Conservation (phyloP, 305 asterid species). For the Fraxinus platypoda region DNA sequence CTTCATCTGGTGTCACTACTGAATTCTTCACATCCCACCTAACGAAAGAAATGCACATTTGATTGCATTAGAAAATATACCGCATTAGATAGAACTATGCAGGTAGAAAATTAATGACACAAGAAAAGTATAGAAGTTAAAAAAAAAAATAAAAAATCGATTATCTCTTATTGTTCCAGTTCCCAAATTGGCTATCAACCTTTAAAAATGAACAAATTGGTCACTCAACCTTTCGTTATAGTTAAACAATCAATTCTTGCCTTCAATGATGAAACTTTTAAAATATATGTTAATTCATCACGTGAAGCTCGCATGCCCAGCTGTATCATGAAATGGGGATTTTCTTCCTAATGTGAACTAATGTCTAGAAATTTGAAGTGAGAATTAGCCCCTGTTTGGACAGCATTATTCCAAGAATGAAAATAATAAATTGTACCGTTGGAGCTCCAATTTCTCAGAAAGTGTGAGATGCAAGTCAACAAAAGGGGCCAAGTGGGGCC, state of each 20-base stretch:
- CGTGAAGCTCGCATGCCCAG: not conserved
- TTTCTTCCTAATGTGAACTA: not conserved
- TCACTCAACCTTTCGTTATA: not conserved
- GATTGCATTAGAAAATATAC: not conserved
- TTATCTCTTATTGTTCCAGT: not conserved
- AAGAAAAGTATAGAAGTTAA: not conserved
- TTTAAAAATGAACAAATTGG: not conserved
- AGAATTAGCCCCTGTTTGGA: too few species aligned
- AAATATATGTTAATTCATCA: not conserved
- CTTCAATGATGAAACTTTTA: not conserved
- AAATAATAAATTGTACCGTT: too few species aligned
- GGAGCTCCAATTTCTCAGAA: too few species aligned
- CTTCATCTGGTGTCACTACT: conserved; percentile 67
- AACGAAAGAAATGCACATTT: not conserved
- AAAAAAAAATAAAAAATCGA: too few species aligned
- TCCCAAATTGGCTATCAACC: not conserved
- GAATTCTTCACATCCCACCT: conserved; percentile 70
- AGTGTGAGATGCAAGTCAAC: too few species aligned
- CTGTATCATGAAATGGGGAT: not conserved
- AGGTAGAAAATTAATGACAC: not conserved
- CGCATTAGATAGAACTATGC: not conserved
- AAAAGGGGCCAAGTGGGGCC: too few species aligned
- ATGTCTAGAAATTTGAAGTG: not conserved
- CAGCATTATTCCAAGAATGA: too few species aligned
- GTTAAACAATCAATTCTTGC: not conserved